These are phyloP conservation scores for Eucalyptus camaldulensis DNA, from an alignment of 345 rosid genomes.

Conservation along the genomic window DNA sequence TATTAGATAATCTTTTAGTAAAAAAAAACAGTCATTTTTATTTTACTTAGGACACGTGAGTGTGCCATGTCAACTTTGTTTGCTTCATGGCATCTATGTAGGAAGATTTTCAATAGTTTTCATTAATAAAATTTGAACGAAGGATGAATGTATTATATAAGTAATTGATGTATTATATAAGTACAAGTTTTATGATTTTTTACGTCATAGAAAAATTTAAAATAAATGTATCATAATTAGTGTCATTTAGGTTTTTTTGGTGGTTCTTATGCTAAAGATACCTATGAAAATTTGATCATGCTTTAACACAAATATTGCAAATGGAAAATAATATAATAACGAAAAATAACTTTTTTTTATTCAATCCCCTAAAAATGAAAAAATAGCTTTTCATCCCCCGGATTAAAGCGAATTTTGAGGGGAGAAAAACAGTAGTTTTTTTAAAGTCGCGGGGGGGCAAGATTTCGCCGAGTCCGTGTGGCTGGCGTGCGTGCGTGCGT, in stretches of 20 bases:
- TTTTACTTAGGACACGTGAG: rapidly evolving
- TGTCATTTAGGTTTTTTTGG: not conserved
- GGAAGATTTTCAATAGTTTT: too few species aligned
- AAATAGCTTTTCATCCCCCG: not conserved
- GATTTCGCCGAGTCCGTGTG: not conserved
- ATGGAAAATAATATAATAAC: not conserved
- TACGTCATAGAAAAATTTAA: too few species aligned
- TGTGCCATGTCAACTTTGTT: not conserved
- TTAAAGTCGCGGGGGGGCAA: not conserved
- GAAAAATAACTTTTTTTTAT: not conserved
- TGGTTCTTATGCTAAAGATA: not conserved
- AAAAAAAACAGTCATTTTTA: rapidly evolving
- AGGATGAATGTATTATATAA: not conserved
- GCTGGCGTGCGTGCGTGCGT: not conserved
- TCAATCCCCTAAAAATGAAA: not conserved
- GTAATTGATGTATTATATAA: too few species aligned
- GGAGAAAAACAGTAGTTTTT: not conserved
- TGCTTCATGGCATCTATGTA: too few species aligned
- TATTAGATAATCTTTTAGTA: too few species aligned
- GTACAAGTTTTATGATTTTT: not conserved
- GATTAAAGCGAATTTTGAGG: not conserved
- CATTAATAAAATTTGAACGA: too few species aligned
- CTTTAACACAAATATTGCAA: not conserved
- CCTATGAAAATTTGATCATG: not conserved
- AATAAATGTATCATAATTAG: too few species aligned